phyloP scores from a whole-genome alignment of 768 basidiomycete genomes.

The Amyloporia xantha region DNA sequence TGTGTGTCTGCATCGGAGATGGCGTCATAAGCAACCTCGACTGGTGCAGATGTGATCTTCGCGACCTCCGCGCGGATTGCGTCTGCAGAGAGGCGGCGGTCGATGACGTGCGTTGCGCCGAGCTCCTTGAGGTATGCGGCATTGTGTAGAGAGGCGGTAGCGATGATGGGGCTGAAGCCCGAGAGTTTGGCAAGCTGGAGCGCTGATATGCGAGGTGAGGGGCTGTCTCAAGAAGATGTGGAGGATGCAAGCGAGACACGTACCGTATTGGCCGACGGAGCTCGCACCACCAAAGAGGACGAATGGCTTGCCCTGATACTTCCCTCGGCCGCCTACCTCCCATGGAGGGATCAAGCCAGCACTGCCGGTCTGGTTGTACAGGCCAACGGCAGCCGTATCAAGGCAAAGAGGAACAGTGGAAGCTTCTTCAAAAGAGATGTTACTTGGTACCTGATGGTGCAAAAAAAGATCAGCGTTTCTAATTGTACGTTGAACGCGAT shows the following conservation, averaged over 20 bases:
- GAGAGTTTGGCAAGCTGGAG: conserved; percentile 19
- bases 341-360: no score
- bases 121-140: conserved; percentile 13
- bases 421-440: no score
- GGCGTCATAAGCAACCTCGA: conserved; percentile 19
- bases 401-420: conserved; percentile 26
- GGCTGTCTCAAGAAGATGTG: conserved; percentile 25
- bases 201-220: conserved; percentile 15
- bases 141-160: conserved; percentile 19
- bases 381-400: conserved; percentile 24
- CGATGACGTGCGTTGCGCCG: conserved; percentile 22
- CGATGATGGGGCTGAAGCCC: conserved; percentile 20
- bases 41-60: no score
- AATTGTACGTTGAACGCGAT: not conserved
- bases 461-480: no score
- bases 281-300: no score
- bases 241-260: conserved; percentile 16
- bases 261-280: not conserved
- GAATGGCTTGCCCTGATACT: no score
- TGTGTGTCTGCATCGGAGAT: conserved; percentile 16
- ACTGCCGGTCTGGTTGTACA: conserved; percentile 16
- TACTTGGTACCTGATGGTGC: conserved; percentile 21
- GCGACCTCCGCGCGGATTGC: no score
- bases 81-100: conserved; percentile 10
- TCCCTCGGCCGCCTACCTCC: no score